Conservation (phyloP, 768 basidiomycete species). For the Suillus decipiens region DNA sequence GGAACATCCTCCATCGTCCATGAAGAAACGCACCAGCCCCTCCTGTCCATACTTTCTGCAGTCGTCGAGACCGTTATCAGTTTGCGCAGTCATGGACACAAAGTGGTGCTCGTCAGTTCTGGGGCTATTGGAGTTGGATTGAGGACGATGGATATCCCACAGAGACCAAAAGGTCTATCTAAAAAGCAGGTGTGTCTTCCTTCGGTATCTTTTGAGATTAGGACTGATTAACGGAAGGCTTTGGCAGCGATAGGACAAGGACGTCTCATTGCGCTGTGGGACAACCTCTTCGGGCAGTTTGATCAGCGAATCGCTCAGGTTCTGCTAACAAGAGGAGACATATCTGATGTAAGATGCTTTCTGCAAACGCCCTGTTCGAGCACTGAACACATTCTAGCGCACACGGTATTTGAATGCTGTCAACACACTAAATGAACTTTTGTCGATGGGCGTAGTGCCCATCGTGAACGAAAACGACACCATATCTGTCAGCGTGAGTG, state of each 20-base stretch:
- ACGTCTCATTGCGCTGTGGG: conserved; percentile 93
- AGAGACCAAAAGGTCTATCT: conserved; percentile 78
- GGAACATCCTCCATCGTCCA: conserved; percentile 98
- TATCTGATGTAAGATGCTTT: conserved; percentile 76
- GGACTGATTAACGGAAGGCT: conserved; percentile 56
- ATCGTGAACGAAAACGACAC: conserved; percentile 99
- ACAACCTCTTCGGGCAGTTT: conserved; percentile 91
- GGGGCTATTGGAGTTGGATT: conserved; percentile 98
- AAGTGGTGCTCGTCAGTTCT: conserved; percentile 93
- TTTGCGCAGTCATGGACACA: conserved; percentile 80
- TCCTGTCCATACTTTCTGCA: conserved; percentile 87
- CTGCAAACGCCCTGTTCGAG: conserved; percentile 9
- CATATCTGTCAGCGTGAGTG: conserved; percentile 90
- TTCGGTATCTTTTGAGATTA: conserved; percentile 13
- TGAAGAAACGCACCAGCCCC: conserved; percentile 88
- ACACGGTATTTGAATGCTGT: conserved; percentile 96
- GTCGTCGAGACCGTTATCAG: conserved; percentile 89
- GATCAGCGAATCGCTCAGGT: conserved; percentile 97
- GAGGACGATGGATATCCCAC: conserved; percentile 84
- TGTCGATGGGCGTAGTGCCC: conserved; percentile 93
- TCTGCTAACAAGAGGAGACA: conserved; percentile 91
- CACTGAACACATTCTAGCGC: conserved; percentile 50
- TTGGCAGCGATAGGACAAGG: conserved; percentile 97
- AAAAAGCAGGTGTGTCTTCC: conserved; percentile 81
- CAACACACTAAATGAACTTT: conserved; percentile 89